A percentile compares a stretch with the other conserved stretches of the same genome.
phyloP scores from a whole-genome alignment of 306 rosid genomes.

The Prinsepia uniflora region DNA sequence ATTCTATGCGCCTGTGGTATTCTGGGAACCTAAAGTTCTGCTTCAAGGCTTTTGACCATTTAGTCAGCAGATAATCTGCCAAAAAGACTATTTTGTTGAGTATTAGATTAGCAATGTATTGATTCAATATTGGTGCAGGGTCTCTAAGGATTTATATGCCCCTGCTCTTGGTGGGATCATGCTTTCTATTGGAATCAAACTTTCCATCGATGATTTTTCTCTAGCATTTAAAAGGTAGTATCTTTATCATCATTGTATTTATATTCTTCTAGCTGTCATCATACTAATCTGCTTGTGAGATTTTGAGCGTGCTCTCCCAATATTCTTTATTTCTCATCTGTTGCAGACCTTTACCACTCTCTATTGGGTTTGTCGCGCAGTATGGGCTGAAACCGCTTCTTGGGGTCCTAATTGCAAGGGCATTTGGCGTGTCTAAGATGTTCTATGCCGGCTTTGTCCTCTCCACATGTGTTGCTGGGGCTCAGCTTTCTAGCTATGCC shows the following conservation, averaged over 20 bases:
- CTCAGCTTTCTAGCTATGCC: constrained; percentile 92
- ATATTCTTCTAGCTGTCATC: constrained; percentile 13
- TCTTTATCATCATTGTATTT: constrained; percentile 13
- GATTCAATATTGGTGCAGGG: constrained; percentile 57
- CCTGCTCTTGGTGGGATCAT: constrained; percentile 99
- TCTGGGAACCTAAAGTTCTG: constrained; percentile 5
- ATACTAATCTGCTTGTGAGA: constrained; percentile 15
- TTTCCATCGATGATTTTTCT: constrained; percentile 83
- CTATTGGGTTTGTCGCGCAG: constrained; percentile 73
- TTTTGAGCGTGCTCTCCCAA: constrained; percentile 24
- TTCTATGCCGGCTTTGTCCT: constrained; percentile 90
- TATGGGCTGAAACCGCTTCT: constrained; percentile 79
- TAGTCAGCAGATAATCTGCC: constrained; percentile 3
- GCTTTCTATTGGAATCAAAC: constrained; percentile 89
- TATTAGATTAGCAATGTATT: constrained; percentile 17
- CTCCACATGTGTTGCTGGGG: constrained; percentile 90
- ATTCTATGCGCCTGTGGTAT: constrained; percentile 25
- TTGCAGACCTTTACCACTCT: constrained; percentile 86
- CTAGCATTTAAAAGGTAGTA: constrained; percentile 78
- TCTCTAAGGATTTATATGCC: constrained; percentile 86
- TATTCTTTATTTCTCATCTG: constrained; percentile 34
- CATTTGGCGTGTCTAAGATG: constrained; percentile 60
- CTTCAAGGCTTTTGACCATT: constrained; percentile 3
- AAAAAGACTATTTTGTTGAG: not conserved
- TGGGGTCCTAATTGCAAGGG: constrained; percentile 73